Evolutionary conservation across 2,329 filamentous ascomycete genomes (phyloP), one percentile per base, ranked within the genome.

Genomic region (Colletotrichum musae): DNA sequence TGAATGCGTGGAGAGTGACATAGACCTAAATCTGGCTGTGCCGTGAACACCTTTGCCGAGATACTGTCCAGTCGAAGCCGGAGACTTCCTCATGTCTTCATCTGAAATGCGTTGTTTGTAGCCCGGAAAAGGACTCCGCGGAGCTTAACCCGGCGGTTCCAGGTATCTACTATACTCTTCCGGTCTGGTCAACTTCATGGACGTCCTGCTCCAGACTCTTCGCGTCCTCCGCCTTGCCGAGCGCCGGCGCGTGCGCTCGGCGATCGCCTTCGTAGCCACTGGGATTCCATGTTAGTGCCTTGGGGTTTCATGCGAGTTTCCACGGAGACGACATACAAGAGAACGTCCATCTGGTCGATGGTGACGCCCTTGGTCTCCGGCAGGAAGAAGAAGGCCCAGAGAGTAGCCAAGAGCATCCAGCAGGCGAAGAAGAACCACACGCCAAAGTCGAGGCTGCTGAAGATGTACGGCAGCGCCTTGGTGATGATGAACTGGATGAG

Each of bases 391-490:
- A 80, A 88, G 3, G 84, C 81, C 77, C 84, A 88, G 28, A 85
- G 65, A 10, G 81, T 79, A 6, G 84, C 83, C 12, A 81, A 73
- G 6, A 88, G 76, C 79, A 87, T 86, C 73, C 84, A 81, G 2
- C 80, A 80, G 0, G 85, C 87, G 71, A 89, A 89, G 78, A 89
- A 88, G 77, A 88, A 87, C 80, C 86, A 89, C 2, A 85, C 85
- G 5, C 87, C 87, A 72, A 83, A 88, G 24, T 79, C 78, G 10
- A 84, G 76, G 0, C 78, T 79, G 50, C 75, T 78, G 70, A 84
- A 81, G 52, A 85, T 85, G 68, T 84, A 84, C 0, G 83, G 82
- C 2, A 84, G 74, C 0, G 82, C 77, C 65, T 83, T 83, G 10
- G 81, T 83, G 62, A 85, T 81, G 66, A 78, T 76, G 59, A 84